phyloP scores from a whole-genome alignment of 768 basidiomycete genomes.

The Mycena capillaripes region DNA sequence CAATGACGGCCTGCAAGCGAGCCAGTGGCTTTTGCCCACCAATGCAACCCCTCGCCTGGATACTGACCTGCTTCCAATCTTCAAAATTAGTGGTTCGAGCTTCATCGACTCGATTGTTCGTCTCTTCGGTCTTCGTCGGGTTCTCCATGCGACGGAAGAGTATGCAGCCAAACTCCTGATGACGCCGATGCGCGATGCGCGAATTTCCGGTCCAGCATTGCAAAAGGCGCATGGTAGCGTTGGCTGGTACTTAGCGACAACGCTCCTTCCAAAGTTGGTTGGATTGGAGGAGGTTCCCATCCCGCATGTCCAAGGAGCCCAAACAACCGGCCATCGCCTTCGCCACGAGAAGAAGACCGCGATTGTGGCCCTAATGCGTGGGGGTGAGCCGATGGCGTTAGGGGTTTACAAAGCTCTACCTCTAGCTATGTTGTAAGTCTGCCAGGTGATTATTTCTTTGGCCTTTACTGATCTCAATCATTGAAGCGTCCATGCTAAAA shows the following conservation, averaged over 20 bases:
- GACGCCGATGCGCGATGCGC: conserved; percentile 43
- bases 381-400: conserved; percentile 42
- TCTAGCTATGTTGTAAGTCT: conserved; percentile 40
- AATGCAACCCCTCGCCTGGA: conserved; percentile 37
- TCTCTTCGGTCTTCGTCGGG: conserved; percentile 20
- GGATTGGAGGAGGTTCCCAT: conserved; percentile 41
- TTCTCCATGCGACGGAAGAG: conserved; percentile 35
- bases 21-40: conserved; percentile 39
- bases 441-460: neutral
- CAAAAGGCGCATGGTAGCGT: conserved; percentile 33
- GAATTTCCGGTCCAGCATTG: conserved; percentile 35
- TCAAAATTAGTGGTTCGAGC: conserved; percentile 22
- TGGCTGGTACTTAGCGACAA: conserved; percentile 37
- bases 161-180: conserved; percentile 41
- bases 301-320: conserved; percentile 42
- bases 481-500: conserved; percentile 40
- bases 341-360: conserved; percentile 37
- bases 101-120: conserved; percentile 28
- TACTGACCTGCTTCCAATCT: conserved; percentile 32
- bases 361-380: conserved; percentile 43
- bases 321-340: conserved; percentile 40
- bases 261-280: conserved; percentile 36
- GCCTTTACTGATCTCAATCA: conserved; percentile 10
- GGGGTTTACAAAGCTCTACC: conserved; percentile 37
- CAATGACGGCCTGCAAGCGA: conserved; percentile 34